These are phyloP conservation scores for Trichoderma cornu-damae DNA, from an alignment of 2,329 filamentous ascomycete genomes.

Conservation along the genomic window DNA sequence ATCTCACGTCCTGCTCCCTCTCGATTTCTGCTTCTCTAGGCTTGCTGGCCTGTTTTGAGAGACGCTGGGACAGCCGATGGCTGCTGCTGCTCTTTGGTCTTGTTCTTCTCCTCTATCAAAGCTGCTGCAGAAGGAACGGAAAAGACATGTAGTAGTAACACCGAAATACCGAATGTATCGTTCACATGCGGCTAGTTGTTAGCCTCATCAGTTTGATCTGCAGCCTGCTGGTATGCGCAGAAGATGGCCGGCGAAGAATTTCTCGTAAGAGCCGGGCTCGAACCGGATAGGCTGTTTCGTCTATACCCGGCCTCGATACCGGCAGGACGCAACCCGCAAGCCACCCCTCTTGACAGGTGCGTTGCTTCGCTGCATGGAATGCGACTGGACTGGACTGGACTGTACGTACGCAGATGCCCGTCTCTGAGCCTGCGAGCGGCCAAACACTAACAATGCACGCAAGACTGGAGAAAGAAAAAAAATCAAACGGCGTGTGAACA, in stretches of 20 bases:
- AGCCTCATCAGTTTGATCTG: background rate
- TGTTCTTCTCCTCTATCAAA: too few species aligned
- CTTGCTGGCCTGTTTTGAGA: too few species aligned
- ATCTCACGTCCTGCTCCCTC: too few species aligned
- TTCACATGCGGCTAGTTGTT: background rate
- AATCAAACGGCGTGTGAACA: background rate
- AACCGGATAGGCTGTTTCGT: background rate
- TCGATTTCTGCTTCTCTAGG: too few species aligned
- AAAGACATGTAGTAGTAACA: background rate
- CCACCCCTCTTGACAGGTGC: background rate
- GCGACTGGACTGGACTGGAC: background rate
- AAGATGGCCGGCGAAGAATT: background rate
- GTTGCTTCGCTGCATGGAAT: background rate
- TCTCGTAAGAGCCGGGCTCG: background rate
- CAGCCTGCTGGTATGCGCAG: background rate
- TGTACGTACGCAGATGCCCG: constrained; percentile 4
- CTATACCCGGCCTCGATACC: background rate
- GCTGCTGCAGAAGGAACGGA: background rate
- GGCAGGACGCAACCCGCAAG: background rate
- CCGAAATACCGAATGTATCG: background rate
- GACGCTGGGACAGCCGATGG: too few species aligned
- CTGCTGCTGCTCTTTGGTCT: too few species aligned
- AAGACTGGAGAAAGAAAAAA: background rate
- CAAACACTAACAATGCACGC: background rate
- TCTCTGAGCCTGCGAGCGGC: background rate